These are phyloP conservation scores for Saccharomycopsis fermentans DNA, from an alignment of 805 yeast genomes.

Conservation along the genomic window DNA sequence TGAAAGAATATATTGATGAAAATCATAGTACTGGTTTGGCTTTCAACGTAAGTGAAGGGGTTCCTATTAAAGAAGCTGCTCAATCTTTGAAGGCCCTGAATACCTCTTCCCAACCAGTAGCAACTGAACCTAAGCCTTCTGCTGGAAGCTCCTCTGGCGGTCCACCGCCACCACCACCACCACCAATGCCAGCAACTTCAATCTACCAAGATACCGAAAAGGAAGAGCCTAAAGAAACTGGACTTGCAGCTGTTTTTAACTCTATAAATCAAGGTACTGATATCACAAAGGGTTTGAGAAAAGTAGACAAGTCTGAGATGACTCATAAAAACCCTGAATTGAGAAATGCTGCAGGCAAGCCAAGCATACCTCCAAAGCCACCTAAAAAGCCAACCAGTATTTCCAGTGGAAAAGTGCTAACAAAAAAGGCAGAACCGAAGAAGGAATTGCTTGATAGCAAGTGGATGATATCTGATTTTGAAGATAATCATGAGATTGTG, in stretches of 20 bases:
- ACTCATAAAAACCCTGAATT: slow-evolving; percentile 85
- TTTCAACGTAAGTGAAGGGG: slow-evolving; percentile 59
- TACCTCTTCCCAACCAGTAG: slow-evolving; percentile 23
- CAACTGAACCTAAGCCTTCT: slow-evolving; percentile 20
- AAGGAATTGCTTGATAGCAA: slow-evolving; percentile 77
- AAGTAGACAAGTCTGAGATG: slow-evolving; percentile 89
- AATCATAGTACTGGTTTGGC: slow-evolving; percentile 76
- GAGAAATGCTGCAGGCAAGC: slow-evolving; percentile 32
- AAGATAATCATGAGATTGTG: slow-evolving; percentile 46
- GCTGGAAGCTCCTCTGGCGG: slow-evolving; percentile 24
- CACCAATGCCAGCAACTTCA: slow-evolving; percentile 86
- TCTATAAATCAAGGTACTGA: slow-evolving; percentile 77
- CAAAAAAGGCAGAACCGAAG: slow-evolving; percentile 36
- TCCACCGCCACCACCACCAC: slow-evolving; percentile 47
- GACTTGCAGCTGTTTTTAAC: slow-evolving; percentile 86
- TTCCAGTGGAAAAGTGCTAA: slow-evolving; percentile 23
- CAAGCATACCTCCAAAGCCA: slow-evolving; percentile 56
- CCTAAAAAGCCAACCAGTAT: slow-evolving; percentile 75
- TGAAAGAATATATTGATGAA: slow-evolving; percentile 65
- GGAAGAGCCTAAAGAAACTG: slow-evolving; percentile 27
- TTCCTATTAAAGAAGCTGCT: slow-evolving; percentile 43
- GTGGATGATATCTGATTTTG: slow-evolving; percentile 81
- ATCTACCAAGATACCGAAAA: slow-evolving; percentile 38
- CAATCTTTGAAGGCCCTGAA: slow-evolving; percentile 21
- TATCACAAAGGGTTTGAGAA: slow-evolving; percentile 78